These are phyloP conservation scores for Solanum gracilifrons DNA, from an alignment of 257 asterid genomes.

Conservation along the genomic window DNA sequence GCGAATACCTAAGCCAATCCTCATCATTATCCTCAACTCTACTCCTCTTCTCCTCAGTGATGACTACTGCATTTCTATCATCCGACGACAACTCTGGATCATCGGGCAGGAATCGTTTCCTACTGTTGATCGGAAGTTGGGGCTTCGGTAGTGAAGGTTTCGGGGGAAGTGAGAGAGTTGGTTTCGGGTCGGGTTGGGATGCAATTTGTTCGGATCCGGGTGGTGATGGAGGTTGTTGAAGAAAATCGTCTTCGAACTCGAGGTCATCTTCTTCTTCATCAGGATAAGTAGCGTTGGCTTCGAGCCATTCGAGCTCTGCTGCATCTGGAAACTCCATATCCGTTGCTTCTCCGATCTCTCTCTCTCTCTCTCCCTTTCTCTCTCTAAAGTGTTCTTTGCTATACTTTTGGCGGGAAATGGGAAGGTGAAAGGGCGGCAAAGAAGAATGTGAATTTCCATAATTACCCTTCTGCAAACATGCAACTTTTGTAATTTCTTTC, in stretches of 20 bases:
- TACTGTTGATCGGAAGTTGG: slow-evolving; percentile 15
- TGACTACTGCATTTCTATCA: slow-evolving; percentile 2
- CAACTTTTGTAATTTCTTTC: neutral
- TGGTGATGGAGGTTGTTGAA: slow-evolving; percentile 43
- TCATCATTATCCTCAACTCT: slow-evolving; percentile 12
- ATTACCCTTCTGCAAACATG: neutral
- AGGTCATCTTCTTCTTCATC: slow-evolving; percentile 31
- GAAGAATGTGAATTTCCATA: neutral
- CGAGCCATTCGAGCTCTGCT: slow-evolving; percentile 82
- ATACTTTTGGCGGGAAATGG: slow-evolving; percentile 7
- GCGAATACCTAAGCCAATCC: slow-evolving; percentile 56
- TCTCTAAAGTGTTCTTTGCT: neutral
- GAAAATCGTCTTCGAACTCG: slow-evolving; percentile 27
- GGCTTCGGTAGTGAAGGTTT: slow-evolving; percentile 27
- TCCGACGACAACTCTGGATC: slow-evolving; percentile 1
- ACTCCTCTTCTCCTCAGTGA: slow-evolving; percentile 6
- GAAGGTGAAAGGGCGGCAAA: neutral
- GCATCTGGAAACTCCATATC: slow-evolving; percentile 72
- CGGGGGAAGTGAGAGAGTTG: slow-evolving; percentile 38
- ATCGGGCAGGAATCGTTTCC: slow-evolving; percentile 43
- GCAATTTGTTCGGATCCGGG: slow-evolving; percentile 6
- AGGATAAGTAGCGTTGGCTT: slow-evolving; percentile 36
- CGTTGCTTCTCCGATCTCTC: neutral
- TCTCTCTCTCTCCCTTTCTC: neutral
- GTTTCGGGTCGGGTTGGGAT: slow-evolving; percentile 13